Evolutionary conservation across 768 basidiomycete genomes (phyloP), one percentile per base, ranked within the genome.

Genomic region (Pulveroboletus sp.): DNA sequence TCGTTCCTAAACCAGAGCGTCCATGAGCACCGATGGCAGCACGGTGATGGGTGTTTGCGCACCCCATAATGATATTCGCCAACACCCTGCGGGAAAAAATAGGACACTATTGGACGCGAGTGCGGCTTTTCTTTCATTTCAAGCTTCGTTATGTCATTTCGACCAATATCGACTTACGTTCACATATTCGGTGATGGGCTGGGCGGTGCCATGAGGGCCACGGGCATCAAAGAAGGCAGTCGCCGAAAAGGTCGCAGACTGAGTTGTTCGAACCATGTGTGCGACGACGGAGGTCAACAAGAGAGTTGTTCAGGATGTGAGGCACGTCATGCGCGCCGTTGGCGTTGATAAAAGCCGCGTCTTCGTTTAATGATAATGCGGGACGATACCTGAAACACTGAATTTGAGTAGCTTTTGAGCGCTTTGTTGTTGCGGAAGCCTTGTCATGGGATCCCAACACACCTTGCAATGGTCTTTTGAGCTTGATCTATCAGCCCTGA

Each of bases 61-160:
- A 95, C 95, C 54, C 95, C 95, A 73, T 97, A 99, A 66, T 99
- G 96, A 66, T 93, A 90, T 54, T 89, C 85, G 3, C 96, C 96
- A 2, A 97, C 89, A 43, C 86, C 90, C 70, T 88, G 87, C 0
- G 96, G 93, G 59, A 88, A 93, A 71, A 94, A 99, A 69, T 98
- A 99, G 2, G 94, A 93, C 8, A 99, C 96, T 57, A 89, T 83
- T 0, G 92, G 89, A 18, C 86, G 78, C 39, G 57, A 69, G 52
- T 62, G 58, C 3, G 59, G 54, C 66, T 68, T 65, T 38, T 18
- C 39, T 43, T 62, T 63, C 39, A 52, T 49, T 50, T 63, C 56
- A 58, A 58, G 51, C 45, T 31, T 49, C 31, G 39, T 44, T n/a
- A 30, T 1, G 14, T n/a, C 12, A 24, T 47, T 5, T 32, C 28